Base-by-base conservation (phyloP, 1,284 basidiomycete species). In the Puccinia polysora region DNA sequence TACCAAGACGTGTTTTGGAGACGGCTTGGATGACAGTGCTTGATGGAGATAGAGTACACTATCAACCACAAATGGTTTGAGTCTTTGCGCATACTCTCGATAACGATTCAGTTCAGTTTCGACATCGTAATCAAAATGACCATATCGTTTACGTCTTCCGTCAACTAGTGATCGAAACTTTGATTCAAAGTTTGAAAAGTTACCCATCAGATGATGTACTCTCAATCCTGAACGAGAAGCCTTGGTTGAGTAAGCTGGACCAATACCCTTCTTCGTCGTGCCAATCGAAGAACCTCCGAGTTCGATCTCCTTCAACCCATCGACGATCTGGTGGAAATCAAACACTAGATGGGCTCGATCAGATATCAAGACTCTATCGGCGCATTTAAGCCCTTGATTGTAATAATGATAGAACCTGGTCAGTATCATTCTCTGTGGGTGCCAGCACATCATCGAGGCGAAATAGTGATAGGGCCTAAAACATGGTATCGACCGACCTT, bases 311-410 rank as follows among this genome's bases (percentile, higher is more conserved):
- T 80, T 80, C 45, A 80, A 74, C 20, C 79, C 79, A 72, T 80
- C 79, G 36, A 80, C 79, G 45, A 80, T 78, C 75, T 80, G 79
- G 75, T 80, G 79, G 70, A 80, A 80, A 76, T 80, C 79, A 53
- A 80, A 80, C 28, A 80, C 79, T 52, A 80, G 77, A 74, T 80
- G 79, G 36, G 79, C 78, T 40, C 79, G 78, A 73, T 80, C 79
- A 10, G 79, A 80, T 55, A 80, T 73, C 72, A 80, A 79, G 52
- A 80, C 76, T 23, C 79, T 76, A 55, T 78, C 78, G 32, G 80
- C 78, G 75, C 79, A 80, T 74, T 80, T 80, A 70, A 80, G 43
- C 47, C 70, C 70, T 72, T 7, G 8, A 14, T 50, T 50, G 20
- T 50, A 6, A 23, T 50, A 5, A 40, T n/a, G 28, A 40, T 12